Evolutionary conservation across 2,329 filamentous ascomycete genomes (phyloP).

Genomic region (Zasmidium angulare): DNA sequence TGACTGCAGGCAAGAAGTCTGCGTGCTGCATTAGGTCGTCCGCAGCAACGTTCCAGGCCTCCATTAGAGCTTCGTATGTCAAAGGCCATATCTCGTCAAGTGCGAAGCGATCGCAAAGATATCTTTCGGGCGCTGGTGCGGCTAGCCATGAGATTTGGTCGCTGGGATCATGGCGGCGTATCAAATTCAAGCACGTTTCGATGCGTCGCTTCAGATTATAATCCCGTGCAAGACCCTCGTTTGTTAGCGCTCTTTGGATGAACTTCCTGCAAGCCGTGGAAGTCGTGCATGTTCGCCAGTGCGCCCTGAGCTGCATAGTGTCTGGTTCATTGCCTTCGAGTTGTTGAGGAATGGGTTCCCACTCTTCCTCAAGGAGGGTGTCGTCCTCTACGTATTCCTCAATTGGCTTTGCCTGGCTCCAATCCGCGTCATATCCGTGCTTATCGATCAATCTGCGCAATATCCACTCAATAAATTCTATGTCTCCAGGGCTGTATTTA

Average conservation of each 20-base stretch:
- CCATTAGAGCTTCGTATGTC: background rate
- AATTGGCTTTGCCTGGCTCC: too few species aligned
- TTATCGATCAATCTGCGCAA: too few species aligned
- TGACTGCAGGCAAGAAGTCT: background rate
- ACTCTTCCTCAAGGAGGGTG: too few species aligned
- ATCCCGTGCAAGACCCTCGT: background rate
- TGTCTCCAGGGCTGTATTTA: too few species aligned
- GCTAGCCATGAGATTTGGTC: background rate
- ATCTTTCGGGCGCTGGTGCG: background rate
- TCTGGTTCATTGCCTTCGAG: too few species aligned
- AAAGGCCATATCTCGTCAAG: background rate
- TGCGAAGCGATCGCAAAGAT: background rate
- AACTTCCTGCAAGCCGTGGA: background rate
- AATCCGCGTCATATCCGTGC: too few species aligned
- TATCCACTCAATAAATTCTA: too few species aligned
- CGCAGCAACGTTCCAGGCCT: background rate
- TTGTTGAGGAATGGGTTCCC: too few species aligned
- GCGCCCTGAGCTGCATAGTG: too few species aligned
- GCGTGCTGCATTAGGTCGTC: background rate
- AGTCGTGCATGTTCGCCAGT: background rate
- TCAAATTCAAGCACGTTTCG: background rate
- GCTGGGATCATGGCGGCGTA: background rate
- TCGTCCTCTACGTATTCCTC: too few species aligned
- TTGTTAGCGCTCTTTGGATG: background rate
- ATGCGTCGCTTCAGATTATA: background rate